Evolutionary conservation across 1,139 yeast genomes (phyloP).

Genomic region (Protomyces inundatus): DNA sequence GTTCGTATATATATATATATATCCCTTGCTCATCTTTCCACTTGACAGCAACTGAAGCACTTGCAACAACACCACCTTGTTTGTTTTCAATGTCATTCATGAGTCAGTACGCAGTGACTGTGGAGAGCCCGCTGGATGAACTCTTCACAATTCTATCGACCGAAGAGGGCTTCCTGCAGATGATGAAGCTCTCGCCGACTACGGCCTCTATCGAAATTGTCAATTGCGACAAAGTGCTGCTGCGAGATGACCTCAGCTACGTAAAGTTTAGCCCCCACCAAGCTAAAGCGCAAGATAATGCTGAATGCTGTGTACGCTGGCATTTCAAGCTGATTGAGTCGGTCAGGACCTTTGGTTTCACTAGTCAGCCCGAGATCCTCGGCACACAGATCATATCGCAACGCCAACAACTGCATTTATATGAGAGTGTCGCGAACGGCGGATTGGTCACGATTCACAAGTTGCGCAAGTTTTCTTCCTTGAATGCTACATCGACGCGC

Average conservation of each 20-base stretch:
- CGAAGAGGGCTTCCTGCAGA: not conserved
- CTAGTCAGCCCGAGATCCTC: not conserved
- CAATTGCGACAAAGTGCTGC: not conserved
- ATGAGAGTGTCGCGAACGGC: conserved; percentile 11
- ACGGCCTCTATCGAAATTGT: conserved; percentile 7
- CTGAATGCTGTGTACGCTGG: not conserved
- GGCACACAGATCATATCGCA: conserved; percentile 12
- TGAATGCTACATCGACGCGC: not conserved
- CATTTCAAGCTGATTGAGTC: conserved; percentile 9
- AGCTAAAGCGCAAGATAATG: not conserved
- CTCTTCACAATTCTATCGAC: conserved; percentile 3
- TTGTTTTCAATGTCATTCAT: not conserved
- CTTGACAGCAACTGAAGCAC: no score
- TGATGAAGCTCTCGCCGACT: conserved; percentile 1
- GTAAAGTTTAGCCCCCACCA: not conserved
- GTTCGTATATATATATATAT: not conserved
- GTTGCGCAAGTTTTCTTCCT: conserved; percentile 2
- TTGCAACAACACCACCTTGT: no score
- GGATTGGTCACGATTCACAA: conserved; percentile 9
- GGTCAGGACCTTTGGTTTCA: conserved; percentile 5
- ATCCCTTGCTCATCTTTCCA: no score
- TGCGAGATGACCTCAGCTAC: not conserved
- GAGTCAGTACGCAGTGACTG: not conserved
- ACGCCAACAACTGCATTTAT: not conserved
- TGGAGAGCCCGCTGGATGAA: not conserved